Conservation (phyloP, 805 yeast species). For the Monosporozyma siamensis region DNA sequence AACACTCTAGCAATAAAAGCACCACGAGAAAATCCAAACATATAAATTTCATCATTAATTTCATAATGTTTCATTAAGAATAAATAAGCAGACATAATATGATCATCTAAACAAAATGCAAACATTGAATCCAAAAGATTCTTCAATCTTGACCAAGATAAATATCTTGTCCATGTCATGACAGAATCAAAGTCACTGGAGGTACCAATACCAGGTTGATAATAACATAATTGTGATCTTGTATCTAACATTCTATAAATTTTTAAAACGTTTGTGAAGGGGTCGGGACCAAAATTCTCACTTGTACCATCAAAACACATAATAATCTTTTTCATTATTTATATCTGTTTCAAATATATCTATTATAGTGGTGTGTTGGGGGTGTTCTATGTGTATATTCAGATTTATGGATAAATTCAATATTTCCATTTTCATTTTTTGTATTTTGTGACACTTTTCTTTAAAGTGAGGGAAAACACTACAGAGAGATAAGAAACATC, state of each 20-base stretch:
- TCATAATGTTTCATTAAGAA: conserved; percentile 42
- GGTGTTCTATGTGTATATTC: too few relatives aligned
- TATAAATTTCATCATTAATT: conserved; percentile 41
- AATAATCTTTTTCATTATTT: conserved; percentile 35
- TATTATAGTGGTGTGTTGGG: too few relatives aligned
- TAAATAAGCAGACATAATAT: conserved; percentile 48
- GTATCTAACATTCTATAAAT: conserved; percentile 44
- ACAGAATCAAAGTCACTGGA: conserved; percentile 35
- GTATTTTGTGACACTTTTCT: background rate
- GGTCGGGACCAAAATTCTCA: conserved; percentile 46
- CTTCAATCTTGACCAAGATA: conserved; percentile 13
- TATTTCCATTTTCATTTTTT: too few relatives aligned
- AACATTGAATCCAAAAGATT: conserved; percentile 36
- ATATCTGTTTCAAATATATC: background rate
- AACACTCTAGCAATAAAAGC: conserved; percentile 57
- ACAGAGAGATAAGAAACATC: too few relatives aligned
- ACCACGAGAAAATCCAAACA: conserved; percentile 59
- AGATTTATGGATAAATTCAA: too few relatives aligned
- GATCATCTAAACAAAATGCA: conserved; percentile 47
- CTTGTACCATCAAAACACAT: conserved; percentile 59
- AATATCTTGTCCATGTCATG: conserved; percentile 13
- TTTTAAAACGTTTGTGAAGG: conserved; percentile 47
- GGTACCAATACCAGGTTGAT: conserved; percentile 62
- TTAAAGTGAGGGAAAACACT: too few relatives aligned
- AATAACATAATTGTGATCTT: conserved; percentile 45